Conservation (phyloP, 108 stramenopile species). For the Cyclotella sp. region DNA sequence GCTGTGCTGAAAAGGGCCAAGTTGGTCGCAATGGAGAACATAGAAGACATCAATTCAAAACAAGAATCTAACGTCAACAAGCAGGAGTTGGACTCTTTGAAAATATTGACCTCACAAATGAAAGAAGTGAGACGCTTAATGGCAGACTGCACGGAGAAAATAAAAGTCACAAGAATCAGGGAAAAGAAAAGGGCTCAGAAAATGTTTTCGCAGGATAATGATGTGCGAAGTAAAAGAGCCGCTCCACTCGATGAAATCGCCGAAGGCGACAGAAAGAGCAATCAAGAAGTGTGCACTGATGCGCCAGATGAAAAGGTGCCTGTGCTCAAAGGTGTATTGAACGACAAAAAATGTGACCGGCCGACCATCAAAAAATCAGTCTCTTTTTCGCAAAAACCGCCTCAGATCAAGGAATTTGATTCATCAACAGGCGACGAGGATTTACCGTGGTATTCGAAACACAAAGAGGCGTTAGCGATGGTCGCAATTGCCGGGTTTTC, state of each 20-base stretch:
- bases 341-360: constrained; percentile 4
- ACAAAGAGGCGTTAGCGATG: constrained; percentile 57
- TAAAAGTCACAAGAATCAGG: constrained; percentile 41
- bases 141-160: constrained; percentile 46
- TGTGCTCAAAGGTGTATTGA: constrained; percentile 1
- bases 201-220: constrained; percentile 65
- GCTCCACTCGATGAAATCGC: neutral
- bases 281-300: neutral
- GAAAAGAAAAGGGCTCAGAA: constrained; percentile 73
- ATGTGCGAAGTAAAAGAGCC: neutral
- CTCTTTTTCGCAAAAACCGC: constrained; percentile 39
- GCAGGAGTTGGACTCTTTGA: constrained; percentile 44
- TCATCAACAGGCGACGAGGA: constrained; percentile 26
- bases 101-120: constrained; percentile 55
- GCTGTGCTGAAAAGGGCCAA: constrained; percentile 54
- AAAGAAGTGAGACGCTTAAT: constrained; percentile 68
- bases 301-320: neutral
- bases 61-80: constrained; percentile 11
- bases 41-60: constrained; percentile 28
- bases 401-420: constrained; percentile 46
- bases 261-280: neutral
- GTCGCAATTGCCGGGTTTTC: constrained; percentile 45
- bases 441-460: constrained; percentile 55
- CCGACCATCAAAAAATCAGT: constrained; percentile 27
- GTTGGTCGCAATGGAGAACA: constrained; percentile 49